Evolutionary conservation across 1,284 basidiomycete genomes (phyloP).

Genomic region (Tylopilus sp.): DNA sequence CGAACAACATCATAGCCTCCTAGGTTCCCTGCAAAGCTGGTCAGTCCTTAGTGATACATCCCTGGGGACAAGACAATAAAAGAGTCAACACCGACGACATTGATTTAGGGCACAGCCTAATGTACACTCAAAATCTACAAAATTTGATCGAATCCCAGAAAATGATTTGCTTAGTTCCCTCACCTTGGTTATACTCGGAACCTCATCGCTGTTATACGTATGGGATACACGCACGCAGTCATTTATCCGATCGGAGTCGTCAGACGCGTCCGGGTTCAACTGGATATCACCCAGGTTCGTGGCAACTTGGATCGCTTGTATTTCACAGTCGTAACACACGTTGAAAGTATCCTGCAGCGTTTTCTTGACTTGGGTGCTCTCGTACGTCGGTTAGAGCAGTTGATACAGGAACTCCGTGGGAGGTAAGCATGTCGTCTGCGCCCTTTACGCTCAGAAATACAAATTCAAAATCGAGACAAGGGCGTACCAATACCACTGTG

Average conservation of each 20-base stretch:
- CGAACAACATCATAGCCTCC: constrained; percentile 52
- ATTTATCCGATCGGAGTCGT: constrained; percentile 42
- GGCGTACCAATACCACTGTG: constrained; percentile 47
- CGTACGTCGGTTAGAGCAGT: constrained; percentile 58
- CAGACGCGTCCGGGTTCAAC: constrained; percentile 39
- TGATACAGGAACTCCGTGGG: constrained; percentile 41
- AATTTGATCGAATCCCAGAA: constrained; percentile 43
- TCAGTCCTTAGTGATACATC: constrained; percentile 34
- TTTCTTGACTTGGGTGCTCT: constrained; percentile 63
- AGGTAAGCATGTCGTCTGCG: constrained; percentile 37
- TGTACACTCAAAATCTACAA: constrained; percentile 37
- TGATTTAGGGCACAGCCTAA: constrained; percentile 40
- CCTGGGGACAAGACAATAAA: background rate
- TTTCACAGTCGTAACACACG: background rate
- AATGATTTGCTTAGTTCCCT: constrained; percentile 50
- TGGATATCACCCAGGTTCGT: constrained; percentile 52
- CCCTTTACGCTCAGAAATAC: background rate
- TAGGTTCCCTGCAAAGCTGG: constrained; percentile 54
- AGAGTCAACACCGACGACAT: constrained; percentile 7
- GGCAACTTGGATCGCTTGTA: background rate
- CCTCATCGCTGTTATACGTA: constrained; percentile 57
- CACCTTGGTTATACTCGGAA: constrained; percentile 54
- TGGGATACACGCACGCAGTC: constrained; percentile 54
- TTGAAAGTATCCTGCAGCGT: constrained; percentile 49
- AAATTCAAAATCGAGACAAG: constrained; percentile 33